Evolutionary conservation across 257 asterid genomes (phyloP).

Genomic region (Capsicum chinense): DNA sequence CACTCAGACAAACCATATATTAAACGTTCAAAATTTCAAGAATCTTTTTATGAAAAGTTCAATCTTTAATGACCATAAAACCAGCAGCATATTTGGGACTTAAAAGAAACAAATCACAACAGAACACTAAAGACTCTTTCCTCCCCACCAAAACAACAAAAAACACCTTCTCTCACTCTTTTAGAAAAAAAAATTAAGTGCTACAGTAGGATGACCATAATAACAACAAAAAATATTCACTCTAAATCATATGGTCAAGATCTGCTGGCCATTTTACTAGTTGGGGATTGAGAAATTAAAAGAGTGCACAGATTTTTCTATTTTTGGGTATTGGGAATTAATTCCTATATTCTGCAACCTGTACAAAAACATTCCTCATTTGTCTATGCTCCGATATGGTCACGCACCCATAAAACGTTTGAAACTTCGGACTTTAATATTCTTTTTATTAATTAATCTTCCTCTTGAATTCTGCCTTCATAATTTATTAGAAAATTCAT

Average conservation of each 20-base stretch:
- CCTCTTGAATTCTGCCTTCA: not conserved
- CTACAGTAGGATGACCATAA: conserved; percentile 10
- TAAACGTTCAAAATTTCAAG: conserved; percentile 23
- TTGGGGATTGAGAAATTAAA: not conserved
- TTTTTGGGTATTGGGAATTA: conserved; percentile 13
- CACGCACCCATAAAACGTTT: not conserved
- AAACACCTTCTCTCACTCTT: not conserved
- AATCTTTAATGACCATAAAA: conserved; percentile 27
- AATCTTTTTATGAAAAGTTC: conserved; percentile 22
- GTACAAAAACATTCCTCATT: not conserved
- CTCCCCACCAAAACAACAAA: not conserved
- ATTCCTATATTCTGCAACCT: conserved; percentile 4
- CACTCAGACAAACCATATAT: not conserved
- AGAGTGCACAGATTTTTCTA: not conserved
- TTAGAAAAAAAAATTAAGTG: not conserved
- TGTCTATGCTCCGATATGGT: conserved; percentile 17
- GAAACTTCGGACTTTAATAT: not conserved
- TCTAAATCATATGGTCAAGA: conserved; percentile 7
- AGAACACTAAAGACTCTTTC: conserved; percentile 33
- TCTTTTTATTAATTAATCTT: not conserved
- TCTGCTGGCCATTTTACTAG: not conserved
- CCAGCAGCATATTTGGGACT: conserved; percentile 24
- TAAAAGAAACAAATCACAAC: conserved; percentile 19
- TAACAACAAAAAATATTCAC: not conserved
- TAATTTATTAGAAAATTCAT: not conserved